Evolutionary conservation across 192 early-diverging fungal genomes (phyloP), one percentile per base, ranked within the genome.

Genomic region (Coemansia biformis): DNA sequence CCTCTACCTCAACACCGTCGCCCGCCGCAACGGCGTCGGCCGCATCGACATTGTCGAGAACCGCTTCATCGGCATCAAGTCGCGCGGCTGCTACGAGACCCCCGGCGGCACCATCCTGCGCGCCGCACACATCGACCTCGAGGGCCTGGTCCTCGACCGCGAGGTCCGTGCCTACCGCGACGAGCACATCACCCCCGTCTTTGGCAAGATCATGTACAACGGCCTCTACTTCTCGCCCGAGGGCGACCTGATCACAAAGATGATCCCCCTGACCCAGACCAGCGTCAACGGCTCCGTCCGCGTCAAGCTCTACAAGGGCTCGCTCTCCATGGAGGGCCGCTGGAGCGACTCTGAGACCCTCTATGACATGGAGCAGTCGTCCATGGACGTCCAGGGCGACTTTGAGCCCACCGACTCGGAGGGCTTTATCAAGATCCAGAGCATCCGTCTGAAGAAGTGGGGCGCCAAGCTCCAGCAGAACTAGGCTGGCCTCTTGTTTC

Each of bases 1-100:
- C 81, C 74, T 91, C 54, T 93, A 99, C 81, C 81, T 99, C 54
- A 99, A 97, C 81, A 84, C 84, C 11, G 73, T 95, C 12, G 96
- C 89, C 22, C 85, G 96, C 46, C 90, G 93, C 76, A 92, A 99
- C 78, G 96, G 96, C 35, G 84, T 99, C 55, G 96, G 96, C 39
- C 89, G 96, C 65, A 84, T 99, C 54, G 96, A 99, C 70, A 99
- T 99, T 78, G 96, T 99, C 49, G 96, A 96, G 82, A 94, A 93
- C 78, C 85, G 96, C 38, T 98, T 94, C 75, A 93, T 98, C 57
- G 93, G 93, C 46, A 91, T 98, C 81, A 98, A 96, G 81, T 93
- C 90, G 44, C 91, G 93, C 32, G 93, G 95, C 63, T 98, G 96
- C 79, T 98, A 98, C 85, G 96, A 98, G 71, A 96, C 96, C 35